Base-by-base conservation (phyloP, 2,329 filamentous ascomycete species). In the Fonsecaea pedrosoi region DNA sequence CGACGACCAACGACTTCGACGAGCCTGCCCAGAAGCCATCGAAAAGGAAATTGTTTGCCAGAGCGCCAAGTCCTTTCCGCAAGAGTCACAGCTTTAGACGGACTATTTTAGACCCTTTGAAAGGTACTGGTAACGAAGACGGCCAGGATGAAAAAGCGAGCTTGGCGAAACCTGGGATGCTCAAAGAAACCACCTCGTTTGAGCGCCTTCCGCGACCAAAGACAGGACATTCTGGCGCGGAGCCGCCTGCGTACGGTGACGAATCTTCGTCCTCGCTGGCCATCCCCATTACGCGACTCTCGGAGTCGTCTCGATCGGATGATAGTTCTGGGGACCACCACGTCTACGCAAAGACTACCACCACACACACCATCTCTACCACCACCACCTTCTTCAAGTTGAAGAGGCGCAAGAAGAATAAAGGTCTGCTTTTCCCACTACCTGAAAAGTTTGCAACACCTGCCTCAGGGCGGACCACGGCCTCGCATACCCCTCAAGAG, bases 231-330 rank as follows among this genome's bases (percentile, higher is more conserved):
- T 81, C 84, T 59, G 80, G 84, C 30, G 81, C 79, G 40, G 73
- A 81, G 32, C 85, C 87, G 71, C 83, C 87, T 63, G 83, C 86
- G 34, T 89, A 89, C 65, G 83, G 85, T 54, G 87, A 89, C 69
- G 87, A 90, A 69, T 81, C 83, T 32, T 83, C 83, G 65, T 86
- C 87, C 13, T 83, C 87, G 2, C 80, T 92, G 66, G 87, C 88
- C 7, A 82, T 90, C 21, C 87, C 89, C 10, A 81, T 87, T 35
- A 85, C 86, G 69, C 84, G 92, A 48, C 80, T 90, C 34, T 95
- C 92, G 4, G 94, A 97, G 74, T 97, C 94, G 1, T 97, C 93
- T 1, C 87, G 91, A 71, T 97, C 94, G 34, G 94, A 97, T 77
- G 91, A 87, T 54, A 96, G 92, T 79, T 91, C 89, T 15, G 87